Conservation (phyloP, 1,284 basidiomycete genomes). For the Macrocybe sp. region DNA sequence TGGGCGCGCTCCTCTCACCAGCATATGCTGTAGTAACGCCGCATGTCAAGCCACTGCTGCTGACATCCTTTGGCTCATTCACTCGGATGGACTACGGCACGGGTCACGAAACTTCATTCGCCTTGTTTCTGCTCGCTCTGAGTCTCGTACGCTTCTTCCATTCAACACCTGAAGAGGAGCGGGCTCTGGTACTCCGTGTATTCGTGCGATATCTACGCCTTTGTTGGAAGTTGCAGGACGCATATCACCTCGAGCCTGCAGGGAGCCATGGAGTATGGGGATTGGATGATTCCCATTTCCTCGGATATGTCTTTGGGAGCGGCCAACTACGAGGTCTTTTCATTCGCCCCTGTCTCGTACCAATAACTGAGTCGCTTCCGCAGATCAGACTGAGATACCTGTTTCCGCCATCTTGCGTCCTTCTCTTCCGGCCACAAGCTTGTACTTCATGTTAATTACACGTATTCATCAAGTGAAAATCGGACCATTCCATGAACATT, state of each 20-base stretch:
- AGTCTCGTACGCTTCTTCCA: slow-evolving; percentile 59
- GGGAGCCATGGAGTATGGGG: slow-evolving; percentile 99
- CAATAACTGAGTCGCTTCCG: slow-evolving; percentile 5
- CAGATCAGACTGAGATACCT: slow-evolving; percentile 56
- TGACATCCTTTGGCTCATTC: slow-evolving; percentile 88
- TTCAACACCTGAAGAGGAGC: slow-evolving; percentile 50
- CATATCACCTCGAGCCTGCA: slow-evolving; percentile 91
- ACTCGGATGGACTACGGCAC: slow-evolving; percentile 94
- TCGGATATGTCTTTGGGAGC: slow-evolving; percentile 91
- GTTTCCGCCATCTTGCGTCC: slow-evolving; percentile 53
- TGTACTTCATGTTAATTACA: slow-evolving; percentile 80
- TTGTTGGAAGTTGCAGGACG: slow-evolving; percentile 85
- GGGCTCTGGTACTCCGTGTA: slow-evolving; percentile 58
- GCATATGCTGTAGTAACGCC: slow-evolving; percentile 40
- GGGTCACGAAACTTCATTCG: slow-evolving; percentile 91
- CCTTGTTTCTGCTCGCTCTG: slow-evolving; percentile 71
- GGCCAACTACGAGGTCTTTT: slow-evolving; percentile 75
- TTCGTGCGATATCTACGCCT: slow-evolving; percentile 78
- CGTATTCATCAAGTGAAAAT: slow-evolving; percentile 79
- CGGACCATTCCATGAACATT: slow-evolving; percentile 90
- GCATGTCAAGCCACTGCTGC: slow-evolving; percentile 70
- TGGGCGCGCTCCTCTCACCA: slow-evolving; percentile 45
- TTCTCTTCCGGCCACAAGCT: slow-evolving; percentile 54
- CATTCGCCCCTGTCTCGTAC: slow-evolving; percentile 9
- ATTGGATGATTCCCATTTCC: slow-evolving; percentile 89